A percentile compares a stretch with the other conserved stretches of the same genome.
phyloP scores from a whole-genome alignment of 2,329 filamentous ascomycete genomes.

The Phialemonium atrogriseum region DNA sequence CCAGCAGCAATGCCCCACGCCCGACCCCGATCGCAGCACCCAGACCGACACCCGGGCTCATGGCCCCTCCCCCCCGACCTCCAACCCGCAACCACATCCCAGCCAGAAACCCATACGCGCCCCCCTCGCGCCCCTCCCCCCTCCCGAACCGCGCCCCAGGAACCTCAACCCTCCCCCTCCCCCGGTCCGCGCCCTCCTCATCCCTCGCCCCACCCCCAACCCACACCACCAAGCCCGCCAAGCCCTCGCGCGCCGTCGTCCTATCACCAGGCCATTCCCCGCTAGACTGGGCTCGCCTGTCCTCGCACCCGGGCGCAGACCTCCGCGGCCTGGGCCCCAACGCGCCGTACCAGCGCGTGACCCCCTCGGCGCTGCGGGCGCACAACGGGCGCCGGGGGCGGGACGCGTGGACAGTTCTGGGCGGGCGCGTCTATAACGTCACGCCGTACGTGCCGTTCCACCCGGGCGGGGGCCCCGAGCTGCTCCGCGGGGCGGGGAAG shows the following conservation, averaged over 20 bases:
- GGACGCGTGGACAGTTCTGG: slow-evolving; percentile 85
- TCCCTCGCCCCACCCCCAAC: slow-evolving; percentile 48
- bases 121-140: slow-evolving; percentile 23
- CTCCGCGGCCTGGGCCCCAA: slow-evolving; percentile 53
- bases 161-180: slow-evolving; percentile 20
- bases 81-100: slow-evolving; percentile 10
- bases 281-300: slow-evolving; percentile 87
- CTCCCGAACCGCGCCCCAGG: slow-evolving; percentile 34
- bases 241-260: slow-evolving; percentile 61
- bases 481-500: slow-evolving; percentile 53
- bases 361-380: slow-evolving; percentile 67
- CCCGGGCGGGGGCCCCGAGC: slow-evolving; percentile 73
- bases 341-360: slow-evolving; percentile 60
- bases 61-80: slow-evolving; percentile 21
- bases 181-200: slow-evolving; percentile 19
- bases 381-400: slow-evolving; percentile 77
- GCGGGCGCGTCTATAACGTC: slow-evolving; percentile 91
- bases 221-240: slow-evolving; percentile 41
- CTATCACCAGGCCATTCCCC: slow-evolving; percentile 89
- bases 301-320: slow-evolving; percentile 51
- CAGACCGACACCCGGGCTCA: slow-evolving; percentile 12
- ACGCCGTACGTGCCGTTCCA: slow-evolving; percentile 85
- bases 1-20: slow-evolving; percentile 16
- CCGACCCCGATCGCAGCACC: slow-evolving; percentile 33
- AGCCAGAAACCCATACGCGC: too few species aligned